Percentiles rank a stretch among this genome's conserved stretches.
These are phyloP conservation scores for Escovopsis sp. DNA, from an alignment of 2,329 filamentous ascomycete genomes.

Conservation along the genomic window DNA sequence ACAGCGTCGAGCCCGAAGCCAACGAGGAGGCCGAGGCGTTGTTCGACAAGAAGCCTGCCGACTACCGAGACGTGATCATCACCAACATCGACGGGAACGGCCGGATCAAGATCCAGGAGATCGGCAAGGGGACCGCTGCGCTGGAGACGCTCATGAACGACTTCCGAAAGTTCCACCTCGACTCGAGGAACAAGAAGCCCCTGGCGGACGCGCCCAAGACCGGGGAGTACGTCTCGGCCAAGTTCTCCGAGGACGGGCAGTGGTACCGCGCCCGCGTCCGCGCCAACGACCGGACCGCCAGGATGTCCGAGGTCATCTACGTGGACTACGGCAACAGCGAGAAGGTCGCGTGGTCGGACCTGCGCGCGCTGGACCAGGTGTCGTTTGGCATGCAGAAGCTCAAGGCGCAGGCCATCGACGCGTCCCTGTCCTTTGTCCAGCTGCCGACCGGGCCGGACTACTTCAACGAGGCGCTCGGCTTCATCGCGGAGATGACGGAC, in stretches of 20 bases:
- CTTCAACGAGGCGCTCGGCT: conserved; percentile 61
- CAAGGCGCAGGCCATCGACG: conserved; percentile 75
- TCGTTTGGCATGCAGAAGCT: conserved; percentile 74
- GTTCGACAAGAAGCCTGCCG: conserved; percentile 51
- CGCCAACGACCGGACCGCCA: conserved; percentile 80
- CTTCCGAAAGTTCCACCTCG: conserved; percentile 83
- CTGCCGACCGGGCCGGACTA: conserved; percentile 74
- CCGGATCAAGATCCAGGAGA: conserved; percentile 78
- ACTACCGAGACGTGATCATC: conserved; percentile 88
- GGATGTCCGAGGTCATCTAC: conserved; percentile 82
- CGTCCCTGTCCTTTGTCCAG: conserved; percentile 76
- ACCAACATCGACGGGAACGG: conserved; percentile 77
- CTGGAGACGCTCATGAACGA: conserved; percentile 79
- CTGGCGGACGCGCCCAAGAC: conserved; percentile 69
- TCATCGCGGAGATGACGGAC: conserved; percentile 60
- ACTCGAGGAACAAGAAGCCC: conserved; percentile 62
- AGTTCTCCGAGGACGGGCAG: conserved; percentile 75
- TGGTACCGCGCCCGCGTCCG: conserved; percentile 92
- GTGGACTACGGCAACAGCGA: conserved; percentile 96
- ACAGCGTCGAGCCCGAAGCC: conserved; percentile 31
- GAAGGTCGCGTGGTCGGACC: conserved; percentile 66
- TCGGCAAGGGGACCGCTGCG: conserved; percentile 72
- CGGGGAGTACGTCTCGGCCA: conserved; percentile 80
- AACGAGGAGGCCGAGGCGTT: conserved; percentile 35
- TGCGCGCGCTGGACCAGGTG: conserved; percentile 64